A percentile compares a stretch with the other conserved stretches of the same genome.
phyloP scores from a whole-genome alignment of 495 filamentous ascomycete genomes.

The Chaetomium fimeti region DNA sequence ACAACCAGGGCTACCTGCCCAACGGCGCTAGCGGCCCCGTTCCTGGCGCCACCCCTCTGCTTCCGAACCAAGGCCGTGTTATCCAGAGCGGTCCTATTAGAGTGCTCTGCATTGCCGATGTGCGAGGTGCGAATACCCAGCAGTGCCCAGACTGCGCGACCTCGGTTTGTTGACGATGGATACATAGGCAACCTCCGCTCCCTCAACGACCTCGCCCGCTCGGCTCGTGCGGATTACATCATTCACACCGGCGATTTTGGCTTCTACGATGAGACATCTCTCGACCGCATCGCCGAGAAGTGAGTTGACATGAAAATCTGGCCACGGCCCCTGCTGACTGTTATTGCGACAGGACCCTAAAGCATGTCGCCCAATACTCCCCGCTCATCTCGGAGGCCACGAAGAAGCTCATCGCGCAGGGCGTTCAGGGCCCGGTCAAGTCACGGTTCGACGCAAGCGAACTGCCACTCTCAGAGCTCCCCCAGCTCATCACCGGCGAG shows the following conservation, averaged over 20 bases:
- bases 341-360: conserved; percentile 69
- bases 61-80: conserved; percentile 61
- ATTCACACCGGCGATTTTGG: conserved; percentile 99
- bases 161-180: not conserved
- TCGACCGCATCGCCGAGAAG: conserved; percentile 99
- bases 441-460: conserved; percentile 72
- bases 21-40: conserved; percentile 51
- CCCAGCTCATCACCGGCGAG: conserved; percentile 83
- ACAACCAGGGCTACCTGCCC: conserved; percentile 52
- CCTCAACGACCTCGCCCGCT: conserved; percentile 90
- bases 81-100: conserved; percentile 81
- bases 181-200: conserved; percentile 83
- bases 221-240: conserved; percentile 91
- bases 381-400: conserved; percentile 83
- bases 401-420: conserved; percentile 75
- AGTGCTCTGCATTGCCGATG: conserved; percentile 94
- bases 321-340: conserved; percentile 23
- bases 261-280: conserved; percentile 94
- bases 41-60: conserved; percentile 54
- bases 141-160: not conserved
- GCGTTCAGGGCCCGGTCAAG: conserved; percentile 67
- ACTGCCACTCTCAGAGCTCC: conserved; percentile 91
- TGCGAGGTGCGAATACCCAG: conserved; percentile 68
- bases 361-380: conserved; percentile 98
- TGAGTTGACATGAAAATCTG: conserved; percentile 49